Conservation (phyloP, 257 asterid genomes). For the Nicotiana tomentosiformis region DNA sequence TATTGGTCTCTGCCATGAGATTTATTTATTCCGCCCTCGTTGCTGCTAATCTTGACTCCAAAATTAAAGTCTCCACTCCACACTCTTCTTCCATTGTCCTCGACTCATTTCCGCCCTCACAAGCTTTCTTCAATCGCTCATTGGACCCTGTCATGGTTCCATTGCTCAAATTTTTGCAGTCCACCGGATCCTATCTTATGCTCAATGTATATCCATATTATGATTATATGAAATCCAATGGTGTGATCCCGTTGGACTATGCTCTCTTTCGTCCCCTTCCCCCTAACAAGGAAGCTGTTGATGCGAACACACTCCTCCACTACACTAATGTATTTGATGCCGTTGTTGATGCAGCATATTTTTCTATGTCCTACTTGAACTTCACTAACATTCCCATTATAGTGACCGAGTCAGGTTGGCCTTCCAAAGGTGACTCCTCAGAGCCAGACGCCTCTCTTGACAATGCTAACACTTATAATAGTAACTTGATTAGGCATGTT, state of each 20-base stretch:
- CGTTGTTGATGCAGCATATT: conserved; percentile 81
- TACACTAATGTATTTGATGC: conserved; percentile 95
- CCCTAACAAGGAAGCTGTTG: conserved; percentile 88
- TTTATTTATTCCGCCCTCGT: conserved; percentile 76
- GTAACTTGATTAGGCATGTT: conserved; percentile 71
- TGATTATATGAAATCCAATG: conserved; percentile 60
- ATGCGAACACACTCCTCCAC: conserved; percentile 77
- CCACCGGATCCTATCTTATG: conserved; percentile 65
- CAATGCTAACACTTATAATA: conserved; percentile 81
- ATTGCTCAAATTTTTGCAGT: conserved; percentile 64
- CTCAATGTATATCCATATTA: conserved; percentile 81
- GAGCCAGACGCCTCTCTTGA: conserved; percentile 77
- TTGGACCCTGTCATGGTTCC: conserved; percentile 76
- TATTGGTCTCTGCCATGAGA: conserved; percentile 69
- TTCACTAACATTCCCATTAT: conserved; percentile 62
- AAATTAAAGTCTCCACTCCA: conserved; percentile 76
- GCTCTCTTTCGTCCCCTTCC: conserved; percentile 82
- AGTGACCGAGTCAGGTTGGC: conserved; percentile 95
- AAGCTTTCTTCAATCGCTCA: conserved; percentile 80
- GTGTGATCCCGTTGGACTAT: conserved; percentile 74
- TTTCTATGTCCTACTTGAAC: conserved; percentile 74
- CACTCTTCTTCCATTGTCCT: conserved; percentile 72
- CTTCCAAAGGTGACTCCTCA: conserved; percentile 68
- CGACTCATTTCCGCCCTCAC: conserved; percentile 94
- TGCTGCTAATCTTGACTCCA: conserved; percentile 68